Base-by-base conservation (phyloP, 192 early-diverging fungal genomes). In the Backusella liffmaniae region DNA sequence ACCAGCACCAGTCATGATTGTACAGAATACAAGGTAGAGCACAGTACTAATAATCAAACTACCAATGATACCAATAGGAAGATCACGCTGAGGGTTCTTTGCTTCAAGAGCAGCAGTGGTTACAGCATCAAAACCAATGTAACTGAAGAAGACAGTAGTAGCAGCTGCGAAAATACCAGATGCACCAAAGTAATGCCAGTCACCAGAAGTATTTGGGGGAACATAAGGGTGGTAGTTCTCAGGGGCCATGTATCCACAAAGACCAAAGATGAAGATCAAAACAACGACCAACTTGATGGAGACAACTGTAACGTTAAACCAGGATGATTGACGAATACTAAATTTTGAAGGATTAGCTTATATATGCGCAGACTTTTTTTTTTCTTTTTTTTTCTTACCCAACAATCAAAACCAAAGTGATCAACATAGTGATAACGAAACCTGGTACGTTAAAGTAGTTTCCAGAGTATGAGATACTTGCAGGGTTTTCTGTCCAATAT, bases 81-180 rank as follows among this genome's bases (percentile, higher is more conserved):
- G 75, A 76, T 96, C 93, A 1, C 88, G 83, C 56, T 93, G 89
- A 13, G 96, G 95, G 66, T 93, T 87, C 56, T 86, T 87, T 15
- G 93, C 86, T 79, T 97, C 96, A 77, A 94, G 92, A 7, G 96
- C 91, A 6, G 91, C 91, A 1, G 96, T 97, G 1, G 94, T 91
- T 15, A 96, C 92, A 6, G 92, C 88, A 81, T 97, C 96, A 82
- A 96, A 96, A 15, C 96, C 95, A 80, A 96, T 93, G 75, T 95
- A 96, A 16, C 91, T 76, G 74, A 87, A 89, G 79, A 96, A 96
- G 6, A 96, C 94, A 1, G 88, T 83, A 29, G 91, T 86, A 13
- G 96, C 88, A 16, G 86, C 93, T 70, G 88, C 88, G 62, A 94
- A 90, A 18, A 95, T 73, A 41, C 95, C 94, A 30, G 83, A 73